Base-by-base conservation (phyloP, 305 asterid genomes). In the Andrographis paniculata region DNA sequence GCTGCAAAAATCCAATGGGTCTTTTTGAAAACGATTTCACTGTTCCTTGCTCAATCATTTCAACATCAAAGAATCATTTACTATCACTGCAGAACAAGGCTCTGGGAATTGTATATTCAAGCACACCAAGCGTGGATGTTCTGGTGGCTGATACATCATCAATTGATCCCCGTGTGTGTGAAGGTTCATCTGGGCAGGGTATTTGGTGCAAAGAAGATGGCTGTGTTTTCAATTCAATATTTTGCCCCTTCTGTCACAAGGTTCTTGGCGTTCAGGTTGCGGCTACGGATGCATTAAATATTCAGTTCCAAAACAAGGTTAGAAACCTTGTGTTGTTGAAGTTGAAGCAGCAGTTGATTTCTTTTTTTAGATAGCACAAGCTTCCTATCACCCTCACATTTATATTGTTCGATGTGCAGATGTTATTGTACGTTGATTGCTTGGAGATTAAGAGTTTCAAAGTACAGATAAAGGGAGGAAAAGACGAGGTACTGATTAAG, bases 191-290 rank as follows among this genome's bases (percentile, higher is more conserved):
- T 0, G 87, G 73, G 54, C 78, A 83, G 54, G 99, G 87, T 45
- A 63, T 81, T 71, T 91, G 99, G 99, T 86, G 95, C 72, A 79
- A 76, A 60, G 95, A 82, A 72, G 99, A 91, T 67, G 99, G 99
- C 13, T 91, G 99, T 42, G 99, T 91, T 18, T 91, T 60, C 67
- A 74, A 67, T 50, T 66, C 82, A 31, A 23, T 91, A 10, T 81
- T 75, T 67, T 91, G 99, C 66, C 93, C 96, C 30, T 78, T 74
- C 56, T 91, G 99, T 45, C 48, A 45, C 45, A 70, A 65, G 60
- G 83, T 92, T 53, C 87, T 91, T 48, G 99, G 96, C 16, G 89
- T 79, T 50, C 93, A 79, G 59, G 89, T 87, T 61, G 75, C 73
- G 65, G 99, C 99, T 41, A 78, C 96, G 42, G 96, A 87, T 79